phyloP scores from a whole-genome alignment of 2,329 filamentous ascomycete genomes.

The Xylaria sp. region DNA sequence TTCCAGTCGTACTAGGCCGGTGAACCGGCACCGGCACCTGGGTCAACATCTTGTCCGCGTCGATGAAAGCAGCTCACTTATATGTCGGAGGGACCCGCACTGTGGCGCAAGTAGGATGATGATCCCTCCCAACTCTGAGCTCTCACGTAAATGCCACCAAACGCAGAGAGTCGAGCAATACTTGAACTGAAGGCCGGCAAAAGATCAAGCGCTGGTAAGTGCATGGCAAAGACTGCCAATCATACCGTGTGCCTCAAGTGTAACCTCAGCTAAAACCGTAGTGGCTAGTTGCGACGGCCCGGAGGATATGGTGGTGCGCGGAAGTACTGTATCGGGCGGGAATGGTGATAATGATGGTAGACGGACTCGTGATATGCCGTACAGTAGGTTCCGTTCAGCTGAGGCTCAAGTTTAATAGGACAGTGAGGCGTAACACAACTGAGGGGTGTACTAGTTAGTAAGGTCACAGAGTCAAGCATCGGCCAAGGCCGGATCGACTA shows the following conservation, averaged over 20 bases:
- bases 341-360: conserved; percentile 7
- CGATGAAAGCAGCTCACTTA: conserved; percentile 24
- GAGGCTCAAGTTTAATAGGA: conserved; percentile 39
- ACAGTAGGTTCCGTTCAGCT: conserved; percentile 31
- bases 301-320: conserved; percentile 16
- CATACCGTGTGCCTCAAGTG: conserved; percentile 26
- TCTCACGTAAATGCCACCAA: conserved; percentile 8
- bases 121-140: conserved; percentile 14
- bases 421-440: conserved; percentile 30
- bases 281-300: conserved; percentile 14
- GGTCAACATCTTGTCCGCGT: conserved; percentile 51
- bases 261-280: conserved; percentile 27
- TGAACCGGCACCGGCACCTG: conserved; percentile 63
- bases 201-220: conserved; percentile 20
- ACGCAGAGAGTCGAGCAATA: conserved; percentile 9
- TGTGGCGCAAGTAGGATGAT: conserved; percentile 16
- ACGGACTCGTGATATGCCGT: conserved; percentile 28
- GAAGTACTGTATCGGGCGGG: conserved; percentile 8
- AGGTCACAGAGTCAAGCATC: conserved; percentile 15
- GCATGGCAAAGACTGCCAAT: conserved; percentile 33
- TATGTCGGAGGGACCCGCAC: conserved; percentile 16
- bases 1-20: conserved; percentile 52
- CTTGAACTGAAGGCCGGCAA: conserved; percentile 25
- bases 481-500: conserved; percentile 15
- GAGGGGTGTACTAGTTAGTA: conserved; percentile 31